These are phyloP conservation scores for Afroboletus lepidellus DNA, from an alignment of 1,284 basidiomycete species.

Conservation along the genomic window DNA sequence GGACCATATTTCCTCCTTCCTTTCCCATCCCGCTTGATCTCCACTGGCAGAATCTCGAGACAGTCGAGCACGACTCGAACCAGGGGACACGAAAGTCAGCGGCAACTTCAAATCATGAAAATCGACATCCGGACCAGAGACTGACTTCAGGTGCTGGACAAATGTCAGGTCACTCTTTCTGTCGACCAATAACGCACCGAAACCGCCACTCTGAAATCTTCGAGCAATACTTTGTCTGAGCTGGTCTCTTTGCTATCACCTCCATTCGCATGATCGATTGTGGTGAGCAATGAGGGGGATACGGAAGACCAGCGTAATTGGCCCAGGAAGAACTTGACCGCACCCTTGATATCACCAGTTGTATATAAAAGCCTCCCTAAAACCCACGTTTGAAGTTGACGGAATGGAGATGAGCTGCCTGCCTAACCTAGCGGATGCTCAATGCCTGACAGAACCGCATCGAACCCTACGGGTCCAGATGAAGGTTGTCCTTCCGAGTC, in stretches of 20 bases:
- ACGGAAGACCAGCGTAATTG: constrained; percentile 42
- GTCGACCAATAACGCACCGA: constrained; percentile 44
- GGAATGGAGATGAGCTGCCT: not conserved
- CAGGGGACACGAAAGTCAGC: constrained; percentile 54
- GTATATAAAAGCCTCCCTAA: constrained; percentile 74
- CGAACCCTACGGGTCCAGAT: constrained; percentile 46
- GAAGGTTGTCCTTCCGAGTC: constrained; percentile 57
- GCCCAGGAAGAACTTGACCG: constrained; percentile 66
- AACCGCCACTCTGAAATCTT: constrained; percentile 78
- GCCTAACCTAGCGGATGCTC: constrained; percentile 69
- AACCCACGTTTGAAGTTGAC: constrained; percentile 2
- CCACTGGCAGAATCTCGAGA: constrained; percentile 47
- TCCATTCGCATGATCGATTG: constrained; percentile 20
- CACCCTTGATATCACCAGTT: constrained; percentile 67
- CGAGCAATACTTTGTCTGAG: constrained; percentile 65
- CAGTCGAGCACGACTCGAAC: constrained; percentile 54
- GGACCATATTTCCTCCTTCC: constrained; percentile 62
- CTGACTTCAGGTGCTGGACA: constrained; percentile 62
- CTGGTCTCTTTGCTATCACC: constrained; percentile 26
- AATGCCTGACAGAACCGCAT: constrained; percentile 65
- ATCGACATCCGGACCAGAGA: constrained; percentile 41
- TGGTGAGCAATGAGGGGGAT: constrained; percentile 17
- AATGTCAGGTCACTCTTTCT: constrained; percentile 6
- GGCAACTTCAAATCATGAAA: constrained; percentile 52
- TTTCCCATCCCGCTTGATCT: constrained; percentile 52